phyloP scores from a whole-genome alignment of 768 basidiomycete genomes.

The Trichaptum fuscoviolaceum region DNA sequence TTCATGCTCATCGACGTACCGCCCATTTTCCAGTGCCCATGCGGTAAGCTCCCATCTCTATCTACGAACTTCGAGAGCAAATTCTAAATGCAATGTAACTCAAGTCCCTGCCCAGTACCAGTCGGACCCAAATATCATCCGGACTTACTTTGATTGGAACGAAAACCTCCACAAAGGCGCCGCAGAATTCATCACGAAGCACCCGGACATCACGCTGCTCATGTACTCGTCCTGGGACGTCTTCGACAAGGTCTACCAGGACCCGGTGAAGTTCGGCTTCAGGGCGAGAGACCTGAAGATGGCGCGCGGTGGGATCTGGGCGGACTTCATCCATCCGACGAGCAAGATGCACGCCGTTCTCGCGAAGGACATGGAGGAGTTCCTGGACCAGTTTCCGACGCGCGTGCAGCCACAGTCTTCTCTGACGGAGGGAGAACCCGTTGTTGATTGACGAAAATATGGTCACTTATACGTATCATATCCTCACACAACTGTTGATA shows the following conservation, averaged over 20 bases:
- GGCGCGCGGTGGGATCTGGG: conserved; percentile 40
- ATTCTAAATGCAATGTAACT: not conserved
- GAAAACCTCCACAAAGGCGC: conserved; percentile 26
- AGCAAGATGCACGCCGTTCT: conserved; percentile 44
- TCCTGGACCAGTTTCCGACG: conserved; percentile 23
- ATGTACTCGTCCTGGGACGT: conserved; percentile 43
- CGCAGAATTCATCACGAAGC: conserved; percentile 30
- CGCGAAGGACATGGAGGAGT: conserved; percentile 38
- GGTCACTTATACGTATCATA: no score
- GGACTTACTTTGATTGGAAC: conserved; percentile 39
- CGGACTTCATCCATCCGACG: conserved; percentile 49
- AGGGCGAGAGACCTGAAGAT: conserved; percentile 25
- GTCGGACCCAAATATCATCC: not conserved
- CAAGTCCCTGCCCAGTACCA: not conserved
- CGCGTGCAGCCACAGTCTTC: no score
- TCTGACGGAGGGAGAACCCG: no score
- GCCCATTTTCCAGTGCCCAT: conserved; percentile 17
- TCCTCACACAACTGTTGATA: no score
- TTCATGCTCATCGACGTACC: conserved; percentile 22
- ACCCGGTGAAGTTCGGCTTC: conserved; percentile 39
- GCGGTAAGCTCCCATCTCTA: conserved; percentile 7
- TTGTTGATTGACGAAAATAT: no score
- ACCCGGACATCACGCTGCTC: conserved; percentile 42
- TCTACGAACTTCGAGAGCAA: not conserved
- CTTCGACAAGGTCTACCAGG: conserved; percentile 43